A percentile compares a stretch with the other conserved stretches of the same genome.
Evolutionary conservation across 2,329 filamentous ascomycete genomes (phyloP).

Genomic region (Bipolaris sorokiniana): DNA sequence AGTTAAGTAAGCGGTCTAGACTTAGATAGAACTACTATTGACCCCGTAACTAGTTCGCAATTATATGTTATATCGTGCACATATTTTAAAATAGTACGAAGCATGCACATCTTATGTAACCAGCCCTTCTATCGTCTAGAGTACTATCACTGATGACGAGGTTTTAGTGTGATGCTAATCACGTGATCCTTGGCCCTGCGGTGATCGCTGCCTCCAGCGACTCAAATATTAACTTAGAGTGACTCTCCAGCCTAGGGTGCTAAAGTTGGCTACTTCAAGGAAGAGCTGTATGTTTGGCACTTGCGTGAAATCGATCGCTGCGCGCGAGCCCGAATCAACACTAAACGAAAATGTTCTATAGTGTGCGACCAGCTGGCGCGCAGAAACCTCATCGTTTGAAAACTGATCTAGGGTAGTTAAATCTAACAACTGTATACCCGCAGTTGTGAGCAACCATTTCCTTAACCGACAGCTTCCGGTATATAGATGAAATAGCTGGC

Average conservation of each 20-base stretch:
- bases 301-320: not conserved
- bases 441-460: constrained; percentile 3
- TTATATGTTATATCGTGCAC: too few relatives aligned
- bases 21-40: not conserved
- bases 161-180: too few relatives aligned
- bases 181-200: too few relatives aligned
- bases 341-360: not conserved
- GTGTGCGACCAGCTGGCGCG: not conserved
- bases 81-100: too few relatives aligned
- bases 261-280: constrained; percentile 2
- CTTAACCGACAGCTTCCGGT: not conserved
- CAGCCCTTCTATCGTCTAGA: too few relatives aligned
- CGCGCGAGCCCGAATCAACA: not conserved
- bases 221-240: not conserved
- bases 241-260: not conserved
- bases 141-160: too few relatives aligned
- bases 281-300: constrained; percentile 2
- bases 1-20: not conserved
- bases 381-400: not conserved
- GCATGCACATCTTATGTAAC: too few relatives aligned
- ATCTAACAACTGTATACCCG: not conserved
- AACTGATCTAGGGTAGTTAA: not conserved
- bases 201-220: not conserved
- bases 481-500: not conserved
- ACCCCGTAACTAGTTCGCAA: not conserved